Evolutionary conservation across 2,329 filamentous ascomycete genomes (phyloP).

Genomic region (Hypoxylon rubiginosum): DNA sequence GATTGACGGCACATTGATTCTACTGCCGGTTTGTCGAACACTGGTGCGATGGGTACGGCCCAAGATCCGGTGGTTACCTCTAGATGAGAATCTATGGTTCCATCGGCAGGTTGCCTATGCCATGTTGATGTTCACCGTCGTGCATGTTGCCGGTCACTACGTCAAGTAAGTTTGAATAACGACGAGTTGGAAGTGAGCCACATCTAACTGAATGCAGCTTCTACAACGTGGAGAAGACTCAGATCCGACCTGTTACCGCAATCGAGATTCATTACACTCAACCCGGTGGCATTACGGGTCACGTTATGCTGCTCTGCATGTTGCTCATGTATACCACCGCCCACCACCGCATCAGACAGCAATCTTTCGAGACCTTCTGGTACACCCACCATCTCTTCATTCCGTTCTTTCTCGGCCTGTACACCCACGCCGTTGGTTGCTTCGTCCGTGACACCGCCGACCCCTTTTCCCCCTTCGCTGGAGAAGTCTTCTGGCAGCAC

Average conservation of each 20-base stretch:
- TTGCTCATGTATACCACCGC: constrained; percentile 97
- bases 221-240: constrained; percentile 90
- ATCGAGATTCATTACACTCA: constrained; percentile 93
- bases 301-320: constrained; percentile 99
- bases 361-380: constrained; percentile 99
- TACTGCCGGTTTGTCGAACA: constrained; percentile 95
- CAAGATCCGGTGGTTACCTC: constrained; percentile 86
- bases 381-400: constrained; percentile 99
- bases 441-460: constrained; percentile 88
- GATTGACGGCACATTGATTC: constrained; percentile 86
- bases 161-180: constrained; percentile 78
- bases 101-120: constrained; percentile 95
- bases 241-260: constrained; percentile 84
- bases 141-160: constrained; percentile 87
- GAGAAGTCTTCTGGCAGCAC: constrained; percentile 85
- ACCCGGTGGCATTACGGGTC: constrained; percentile 91
- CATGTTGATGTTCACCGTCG: constrained; percentile 82
- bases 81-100: constrained; percentile 98
- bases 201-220: constrained; percentile 70
- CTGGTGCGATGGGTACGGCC: constrained; percentile 87
- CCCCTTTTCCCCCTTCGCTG: constrained; percentile 86
- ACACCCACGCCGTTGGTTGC: constrained; percentile 95
- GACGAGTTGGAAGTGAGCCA: constrained; percentile 16
- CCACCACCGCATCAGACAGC: constrained; percentile 92
- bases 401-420: constrained; percentile 91